Evolutionary conservation across 2,329 filamentous ascomycete species (phyloP).

Genomic region (Calonectria hongkongensis): DNA sequence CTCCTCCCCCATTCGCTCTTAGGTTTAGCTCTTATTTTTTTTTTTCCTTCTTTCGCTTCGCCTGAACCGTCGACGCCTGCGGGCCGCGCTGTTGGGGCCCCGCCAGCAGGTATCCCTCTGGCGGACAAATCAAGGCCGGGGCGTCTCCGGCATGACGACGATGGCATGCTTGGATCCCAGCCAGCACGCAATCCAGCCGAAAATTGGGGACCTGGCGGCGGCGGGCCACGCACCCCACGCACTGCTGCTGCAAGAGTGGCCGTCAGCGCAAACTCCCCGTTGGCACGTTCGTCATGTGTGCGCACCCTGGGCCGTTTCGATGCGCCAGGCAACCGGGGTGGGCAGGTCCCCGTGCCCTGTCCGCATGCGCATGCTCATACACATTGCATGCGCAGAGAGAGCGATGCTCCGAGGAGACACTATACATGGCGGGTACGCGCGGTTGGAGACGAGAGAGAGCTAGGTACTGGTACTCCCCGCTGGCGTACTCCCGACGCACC

Average conservation of each 20-base stretch:
- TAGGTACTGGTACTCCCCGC: constrained; percentile 34
- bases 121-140: constrained; percentile 37
- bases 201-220: constrained; percentile 9
- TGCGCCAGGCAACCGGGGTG: background rate
- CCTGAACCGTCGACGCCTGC: constrained; percentile 16
- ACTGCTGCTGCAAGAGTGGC: background rate
- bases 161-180: constrained; percentile 56
- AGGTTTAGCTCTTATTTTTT: background rate
- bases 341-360: constrained; percentile 34
- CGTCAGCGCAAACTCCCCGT: constrained; percentile 35
- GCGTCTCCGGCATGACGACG: constrained; percentile 43
- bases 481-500: constrained; percentile 35
- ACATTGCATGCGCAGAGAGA: background rate
- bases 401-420: constrained; percentile 34
- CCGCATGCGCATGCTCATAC: constrained; percentile 1
- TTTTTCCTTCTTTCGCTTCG: constrained; percentile 3
- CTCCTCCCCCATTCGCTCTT: background rate
- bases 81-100: background rate
- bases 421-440: constrained; percentile 36
- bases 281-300: constrained; percentile 17
- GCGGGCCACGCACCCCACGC: constrained; percentile 42
- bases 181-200: constrained; percentile 54
- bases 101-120: background rate
- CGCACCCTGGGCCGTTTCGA: constrained; percentile 30
- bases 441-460: background rate